Conservation (phyloP, 164 flowering plant species). For the Litsea cubeba region DNA sequence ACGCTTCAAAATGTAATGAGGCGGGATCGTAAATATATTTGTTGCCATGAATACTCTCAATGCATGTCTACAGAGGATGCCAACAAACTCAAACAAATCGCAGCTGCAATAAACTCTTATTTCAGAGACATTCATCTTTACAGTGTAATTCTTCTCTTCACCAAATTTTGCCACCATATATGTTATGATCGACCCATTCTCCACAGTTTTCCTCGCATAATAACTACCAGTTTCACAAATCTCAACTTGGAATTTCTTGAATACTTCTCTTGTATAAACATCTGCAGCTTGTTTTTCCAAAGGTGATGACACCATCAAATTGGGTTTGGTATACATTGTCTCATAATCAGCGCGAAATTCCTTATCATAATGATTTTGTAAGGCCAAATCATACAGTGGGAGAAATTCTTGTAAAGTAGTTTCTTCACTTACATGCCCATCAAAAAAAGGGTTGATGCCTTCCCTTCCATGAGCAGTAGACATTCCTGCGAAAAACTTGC, state of each 20-base stretch:
- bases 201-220: slow-evolving; percentile 6
- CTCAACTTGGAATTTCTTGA: slow-evolving; percentile 13
- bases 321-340: slow-evolving; percentile 1
- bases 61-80: slow-evolving; percentile 14
- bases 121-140: slow-evolving; percentile 1
- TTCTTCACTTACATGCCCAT: slow-evolving; percentile 11
- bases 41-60: slow-evolving; percentile 6
- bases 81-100: slow-evolving; percentile 9
- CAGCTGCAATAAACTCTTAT: slow-evolving; percentile 8
- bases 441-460: slow-evolving; percentile 8
- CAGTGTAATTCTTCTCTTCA: slow-evolving; percentile 3
- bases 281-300: slow-evolving; percentile 14
- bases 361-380: slow-evolving; percentile 11
- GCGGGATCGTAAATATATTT: neutral
- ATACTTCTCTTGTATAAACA: slow-evolving; percentile 11
- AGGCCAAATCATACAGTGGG: neutral
- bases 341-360: slow-evolving; percentile 7
- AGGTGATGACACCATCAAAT: slow-evolving; percentile 10
- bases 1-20: slow-evolving; percentile 40
- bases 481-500: slow-evolving; percentile 12
- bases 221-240: slow-evolving; percentile 5
- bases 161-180: slow-evolving; percentile 14
- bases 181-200: slow-evolving; percentile 2
- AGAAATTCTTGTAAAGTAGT: slow-evolving; percentile 9
- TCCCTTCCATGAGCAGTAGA: slow-evolving; percentile 8